A percentile compares a stretch with the other conserved stretches of the same genome.
Evolutionary conservation across 1,139 yeast species (phyloP).

Genomic region (Diutina catenulata): DNA sequence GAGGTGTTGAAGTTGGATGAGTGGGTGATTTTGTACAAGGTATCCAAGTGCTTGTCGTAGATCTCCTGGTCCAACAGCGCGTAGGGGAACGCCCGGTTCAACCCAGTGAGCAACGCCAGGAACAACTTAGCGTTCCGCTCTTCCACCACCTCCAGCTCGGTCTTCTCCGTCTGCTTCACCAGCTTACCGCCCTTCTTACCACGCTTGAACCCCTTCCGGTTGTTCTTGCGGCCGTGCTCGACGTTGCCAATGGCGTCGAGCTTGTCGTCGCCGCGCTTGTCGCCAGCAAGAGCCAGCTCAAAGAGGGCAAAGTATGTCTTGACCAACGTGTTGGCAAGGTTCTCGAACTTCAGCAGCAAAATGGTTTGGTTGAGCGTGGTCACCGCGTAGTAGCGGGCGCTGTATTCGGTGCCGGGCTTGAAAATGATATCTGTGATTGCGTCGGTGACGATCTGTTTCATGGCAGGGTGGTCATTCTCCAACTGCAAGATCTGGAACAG

Average conservation of each 20-base stretch:
- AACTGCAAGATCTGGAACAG: constrained; percentile 71
- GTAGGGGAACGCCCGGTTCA: constrained; percentile 94
- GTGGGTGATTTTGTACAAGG: constrained; percentile 83
- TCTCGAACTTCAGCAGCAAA: constrained; percentile 62
- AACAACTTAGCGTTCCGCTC: constrained; percentile 80
- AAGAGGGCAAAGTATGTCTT: constrained; percentile 80
- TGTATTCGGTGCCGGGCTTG: constrained; percentile 69
- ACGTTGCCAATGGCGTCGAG: constrained; percentile 27
- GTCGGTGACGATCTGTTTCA: constrained; percentile 74
- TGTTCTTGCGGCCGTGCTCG: constrained; percentile 43
- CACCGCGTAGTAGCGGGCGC: constrained; percentile 77
- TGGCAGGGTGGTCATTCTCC: constrained; percentile 91
- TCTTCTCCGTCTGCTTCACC: constrained; percentile 50
- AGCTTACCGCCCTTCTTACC: constrained; percentile 75
- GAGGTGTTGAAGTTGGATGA: constrained; percentile 91
- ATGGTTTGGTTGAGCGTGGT: constrained; percentile 90
- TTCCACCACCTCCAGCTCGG: constrained; percentile 62
- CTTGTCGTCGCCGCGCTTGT: constrained; percentile 36
- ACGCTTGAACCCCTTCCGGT: constrained; percentile 36
- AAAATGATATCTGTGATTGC: constrained; percentile 73
- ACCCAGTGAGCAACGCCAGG: constrained; percentile 87
- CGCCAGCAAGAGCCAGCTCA: constrained; percentile 67
- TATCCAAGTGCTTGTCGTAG: constrained; percentile 70
- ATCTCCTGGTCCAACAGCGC: constrained; percentile 63
- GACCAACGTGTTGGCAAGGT: constrained; percentile 69